These are phyloP conservation scores for Rhodosporidiobolus sp. DNA, from an alignment of 768 basidiomycete species.

Conservation along the genomic window DNA sequence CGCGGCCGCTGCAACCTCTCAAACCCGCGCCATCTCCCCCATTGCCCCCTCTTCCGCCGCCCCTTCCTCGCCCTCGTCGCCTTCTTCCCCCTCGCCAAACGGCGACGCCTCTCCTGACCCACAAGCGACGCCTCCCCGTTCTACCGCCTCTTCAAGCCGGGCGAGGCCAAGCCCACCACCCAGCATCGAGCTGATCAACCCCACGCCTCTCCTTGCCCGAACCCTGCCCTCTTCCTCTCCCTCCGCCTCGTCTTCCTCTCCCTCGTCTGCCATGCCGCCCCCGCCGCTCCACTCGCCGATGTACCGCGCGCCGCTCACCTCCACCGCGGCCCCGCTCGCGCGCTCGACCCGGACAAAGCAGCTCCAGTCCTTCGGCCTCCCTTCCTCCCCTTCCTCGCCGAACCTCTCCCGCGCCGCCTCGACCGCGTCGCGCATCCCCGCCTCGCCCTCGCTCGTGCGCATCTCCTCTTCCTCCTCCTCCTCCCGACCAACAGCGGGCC, in stretches of 20 bases:
- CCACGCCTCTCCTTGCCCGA: slow-evolving; percentile 6
- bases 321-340: slow-evolving; percentile 9
- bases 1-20: slow-evolving; percentile 16
- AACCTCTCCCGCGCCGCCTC: slow-evolving; percentile 1
- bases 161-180: slow-evolving; percentile 1
- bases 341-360: slow-evolving; percentile 30
- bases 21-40: slow-evolving; percentile 10
- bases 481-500: background rate
- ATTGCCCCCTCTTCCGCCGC: background rate
- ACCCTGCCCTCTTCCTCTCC: background rate
- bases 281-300: background rate
- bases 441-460: background rate
- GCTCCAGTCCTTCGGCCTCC: slow-evolving; percentile 1
- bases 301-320: background rate
- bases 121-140: background rate
- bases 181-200: slow-evolving; percentile 13
- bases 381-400: slow-evolving; percentile 15
- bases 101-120: background rate
- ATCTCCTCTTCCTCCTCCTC: background rate
- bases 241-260: background rate
- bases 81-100: background rate
- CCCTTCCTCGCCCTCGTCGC: background rate
- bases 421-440: background rate
- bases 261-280: background rate
- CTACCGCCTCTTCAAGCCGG: background rate